phyloP scores from a whole-genome alignment of 2,329 filamentous ascomycete species.

The Annulohypoxylon truncatum region DNA sequence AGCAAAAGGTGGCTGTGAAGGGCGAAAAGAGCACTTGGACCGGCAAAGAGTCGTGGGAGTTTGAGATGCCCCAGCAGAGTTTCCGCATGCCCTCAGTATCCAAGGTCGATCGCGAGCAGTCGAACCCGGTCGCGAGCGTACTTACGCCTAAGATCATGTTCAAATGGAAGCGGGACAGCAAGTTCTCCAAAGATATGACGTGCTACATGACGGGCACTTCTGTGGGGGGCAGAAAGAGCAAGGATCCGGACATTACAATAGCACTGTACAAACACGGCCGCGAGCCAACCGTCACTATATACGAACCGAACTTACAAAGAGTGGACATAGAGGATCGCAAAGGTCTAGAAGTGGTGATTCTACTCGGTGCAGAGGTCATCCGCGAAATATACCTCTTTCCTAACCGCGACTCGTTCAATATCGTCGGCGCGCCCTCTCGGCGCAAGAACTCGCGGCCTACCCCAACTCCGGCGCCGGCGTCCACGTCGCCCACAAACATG shows the following conservation, averaged over 20 bases:
- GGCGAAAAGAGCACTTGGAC: conserved; percentile 83
- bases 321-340: conserved; percentile 96
- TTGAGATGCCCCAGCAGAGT: conserved; percentile 87
- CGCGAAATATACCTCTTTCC: conserved; percentile 73
- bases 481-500: conserved; percentile 44
- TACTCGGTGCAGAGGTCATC: conserved; percentile 72
- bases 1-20: conserved; percentile 80
- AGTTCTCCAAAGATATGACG: conserved; percentile 86
- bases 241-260: conserved; percentile 95
- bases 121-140: conserved; percentile 65
- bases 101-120: conserved; percentile 78
- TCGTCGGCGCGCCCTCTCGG: conserved; percentile 59
- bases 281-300: conserved; percentile 78
- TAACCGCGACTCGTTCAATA: conserved; percentile 82
- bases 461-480: conserved; percentile 34
- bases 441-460: conserved; percentile 60
- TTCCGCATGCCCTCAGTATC: conserved; percentile 86
- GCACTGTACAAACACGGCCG: conserved; percentile 82
- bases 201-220: conserved; percentile 87
- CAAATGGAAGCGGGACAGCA: conserved; percentile 89
- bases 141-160: conserved; percentile 82
- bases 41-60: conserved; percentile 85
- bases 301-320: conserved; percentile 90
- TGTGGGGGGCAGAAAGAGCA: conserved; percentile 78
- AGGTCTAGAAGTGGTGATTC: conserved; percentile 85